Conservation (phyloP, 23 red algal genomes). For the Agarophyton chilense region DNA sequence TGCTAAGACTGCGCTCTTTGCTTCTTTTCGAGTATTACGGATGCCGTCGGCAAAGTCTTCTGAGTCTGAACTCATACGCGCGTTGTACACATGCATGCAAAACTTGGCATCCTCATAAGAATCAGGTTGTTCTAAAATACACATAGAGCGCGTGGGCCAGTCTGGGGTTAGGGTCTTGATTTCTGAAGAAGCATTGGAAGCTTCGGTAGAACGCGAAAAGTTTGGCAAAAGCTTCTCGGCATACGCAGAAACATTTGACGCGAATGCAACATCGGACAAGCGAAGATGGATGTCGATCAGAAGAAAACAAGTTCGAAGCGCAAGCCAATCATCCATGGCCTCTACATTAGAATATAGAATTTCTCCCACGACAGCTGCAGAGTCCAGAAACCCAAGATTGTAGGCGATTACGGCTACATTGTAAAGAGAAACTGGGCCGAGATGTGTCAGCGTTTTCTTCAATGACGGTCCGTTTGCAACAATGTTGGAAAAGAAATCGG, state of each 20-base stretch:
- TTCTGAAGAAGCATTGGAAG: conserved; percentile 10
- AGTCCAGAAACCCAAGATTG: conserved; percentile 9
- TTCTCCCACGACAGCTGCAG: conserved; percentile 12
- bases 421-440: conserved; percentile 55
- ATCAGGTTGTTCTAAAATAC: conserved; percentile 25
- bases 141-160: conserved; percentile 32
- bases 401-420: conserved; percentile 69
- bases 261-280: not conserved
- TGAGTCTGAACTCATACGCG: conserved; percentile 22
- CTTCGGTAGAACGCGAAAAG: conserved; percentile 14
- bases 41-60: not conserved
- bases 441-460: conserved; percentile 16
- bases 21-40: conserved; percentile 49
- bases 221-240: conserved; percentile 39
- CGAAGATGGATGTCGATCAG: conserved; percentile 51
- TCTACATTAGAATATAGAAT: conserved; percentile 57
- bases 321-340: conserved; percentile 75
- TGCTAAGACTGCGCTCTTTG: conserved; percentile 58
- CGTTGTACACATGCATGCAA: conserved; percentile 66
- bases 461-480: not conserved
- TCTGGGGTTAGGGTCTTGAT: conserved; percentile 24
- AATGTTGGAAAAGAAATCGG: conserved; percentile 16
- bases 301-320: conserved; percentile 57
- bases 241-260: conserved; percentile 22
- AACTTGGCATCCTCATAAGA: conserved; percentile 58